Conservation (phyloP, 2,329 filamentous ascomycete genomes). For the Phialocephala sp. region DNA sequence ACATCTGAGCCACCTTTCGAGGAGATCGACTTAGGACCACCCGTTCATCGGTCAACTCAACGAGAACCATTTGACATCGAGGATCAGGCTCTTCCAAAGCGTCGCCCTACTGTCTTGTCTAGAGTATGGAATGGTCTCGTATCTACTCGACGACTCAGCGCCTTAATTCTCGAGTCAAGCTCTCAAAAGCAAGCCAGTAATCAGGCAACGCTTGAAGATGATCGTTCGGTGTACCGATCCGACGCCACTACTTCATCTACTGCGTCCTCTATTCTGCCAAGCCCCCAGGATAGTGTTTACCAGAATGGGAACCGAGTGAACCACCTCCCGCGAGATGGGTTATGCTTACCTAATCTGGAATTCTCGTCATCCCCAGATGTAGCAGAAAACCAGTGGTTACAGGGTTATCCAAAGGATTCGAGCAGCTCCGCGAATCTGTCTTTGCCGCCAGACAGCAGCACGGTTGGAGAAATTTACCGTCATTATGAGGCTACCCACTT, state of each 20-base stretch:
- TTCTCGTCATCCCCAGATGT: background rate
- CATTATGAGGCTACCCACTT: conserved; percentile 28
- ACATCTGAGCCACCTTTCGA: background rate
- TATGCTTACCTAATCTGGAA: background rate
- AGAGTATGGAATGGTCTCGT: background rate
- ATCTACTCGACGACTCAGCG: background rate
- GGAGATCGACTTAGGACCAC: background rate
- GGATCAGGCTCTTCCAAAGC: background rate
- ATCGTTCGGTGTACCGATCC: background rate
- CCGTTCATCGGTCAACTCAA: too few species aligned
- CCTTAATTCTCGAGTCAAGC: background rate
- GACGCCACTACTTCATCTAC: background rate
- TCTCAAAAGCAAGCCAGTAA: background rate
- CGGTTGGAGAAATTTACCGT: conserved; percentile 39
- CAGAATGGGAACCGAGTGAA: background rate
- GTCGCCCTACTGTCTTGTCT: background rate
- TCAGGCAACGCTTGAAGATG: background rate
- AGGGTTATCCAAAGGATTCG: conserved; percentile 15
- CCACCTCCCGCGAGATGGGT: background rate
- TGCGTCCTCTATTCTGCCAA: background rate
- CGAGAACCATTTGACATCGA: background rate
- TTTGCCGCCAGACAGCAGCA: conserved; percentile 34
- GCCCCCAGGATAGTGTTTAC: background rate
- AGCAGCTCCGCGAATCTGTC: conserved; percentile 22
- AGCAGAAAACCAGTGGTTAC: background rate